These are phyloP conservation scores for Pyrenophora seminiperda DNA, from an alignment of 2,329 filamentous ascomycete species.

Conservation along the genomic window DNA sequence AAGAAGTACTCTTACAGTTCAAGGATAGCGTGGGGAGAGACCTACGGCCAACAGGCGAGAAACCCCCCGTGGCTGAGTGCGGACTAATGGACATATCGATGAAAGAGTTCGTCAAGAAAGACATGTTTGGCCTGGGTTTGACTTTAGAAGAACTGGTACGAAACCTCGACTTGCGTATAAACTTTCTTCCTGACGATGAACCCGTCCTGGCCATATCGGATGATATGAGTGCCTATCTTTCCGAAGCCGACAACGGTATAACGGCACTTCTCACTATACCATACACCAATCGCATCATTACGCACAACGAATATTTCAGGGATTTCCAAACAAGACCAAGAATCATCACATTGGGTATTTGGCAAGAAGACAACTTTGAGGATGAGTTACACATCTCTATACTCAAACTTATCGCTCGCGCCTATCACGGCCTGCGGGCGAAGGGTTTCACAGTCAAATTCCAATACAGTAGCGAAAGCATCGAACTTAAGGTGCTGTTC, in stretches of 20 bases:
- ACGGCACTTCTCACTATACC: conserved; percentile 3
- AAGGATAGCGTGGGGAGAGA: conserved; percentile 8
- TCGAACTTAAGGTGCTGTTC: conserved; percentile 4
- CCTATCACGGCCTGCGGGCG: conserved; percentile 4
- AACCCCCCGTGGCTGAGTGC: conserved; percentile 3
- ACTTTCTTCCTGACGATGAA: not conserved
- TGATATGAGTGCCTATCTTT: not conserved
- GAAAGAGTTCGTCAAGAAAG: conserved; percentile 10
- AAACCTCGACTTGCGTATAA: conserved; percentile 13
- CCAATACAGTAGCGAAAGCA: conserved; percentile 7
- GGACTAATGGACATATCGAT: conserved; percentile 2
- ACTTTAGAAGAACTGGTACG: conserved; percentile 8
- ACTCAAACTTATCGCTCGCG: conserved; percentile 1
- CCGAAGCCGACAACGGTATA: not conserved
- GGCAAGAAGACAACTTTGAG: conserved; percentile 3
- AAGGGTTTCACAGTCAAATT: conserved; percentile 11
- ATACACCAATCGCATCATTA: conserved; percentile 1
- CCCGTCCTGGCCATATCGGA: not conserved
- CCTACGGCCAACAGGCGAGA: conserved; percentile 1
- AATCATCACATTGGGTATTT: conserved; percentile 2
- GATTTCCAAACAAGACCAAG: not conserved
- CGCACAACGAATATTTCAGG: not conserved
- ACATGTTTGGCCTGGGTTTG: conserved; percentile 7
- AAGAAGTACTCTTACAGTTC: conserved; percentile 6
- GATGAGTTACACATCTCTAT: not conserved